Conservation (phyloP, 768 basidiomycete genomes). For the Tephrocybe rancida region DNA sequence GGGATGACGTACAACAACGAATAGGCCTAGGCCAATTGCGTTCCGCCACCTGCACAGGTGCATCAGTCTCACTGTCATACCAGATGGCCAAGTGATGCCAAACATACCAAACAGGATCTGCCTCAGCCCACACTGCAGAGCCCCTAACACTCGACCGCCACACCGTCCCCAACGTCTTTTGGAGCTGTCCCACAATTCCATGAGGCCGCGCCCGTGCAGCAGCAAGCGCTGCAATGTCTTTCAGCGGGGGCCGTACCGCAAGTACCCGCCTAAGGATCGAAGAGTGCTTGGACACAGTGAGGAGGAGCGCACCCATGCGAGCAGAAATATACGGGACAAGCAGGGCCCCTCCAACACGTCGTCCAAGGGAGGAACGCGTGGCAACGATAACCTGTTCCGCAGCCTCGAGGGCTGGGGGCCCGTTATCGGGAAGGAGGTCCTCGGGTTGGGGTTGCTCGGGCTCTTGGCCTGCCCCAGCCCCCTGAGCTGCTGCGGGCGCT, state of each 20-base stretch:
- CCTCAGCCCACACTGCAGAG: constrained; percentile 61
- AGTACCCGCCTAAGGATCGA: constrained; percentile 40
- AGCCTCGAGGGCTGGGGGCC: constrained; percentile 42
- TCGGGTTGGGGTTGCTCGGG: constrained; percentile 9
- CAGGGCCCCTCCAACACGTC: constrained; percentile 70
- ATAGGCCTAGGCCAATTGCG: constrained; percentile 66
- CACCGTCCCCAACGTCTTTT: constrained; percentile 34
- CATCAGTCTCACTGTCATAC: background rate
- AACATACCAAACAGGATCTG: constrained; percentile 73
- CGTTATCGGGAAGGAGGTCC: constrained; percentile 32
- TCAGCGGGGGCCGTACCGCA: constrained; percentile 30
- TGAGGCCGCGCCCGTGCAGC: constrained; percentile 7
- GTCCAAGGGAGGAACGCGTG: constrained; percentile 62
- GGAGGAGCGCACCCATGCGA: constrained; percentile 63
- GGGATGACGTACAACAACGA: constrained; percentile 55
- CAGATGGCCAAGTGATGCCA: background rate
- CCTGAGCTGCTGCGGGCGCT: constrained; percentile 9
- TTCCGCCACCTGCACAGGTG: constrained; percentile 65
- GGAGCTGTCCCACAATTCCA: constrained; percentile 25
- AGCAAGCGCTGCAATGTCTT: constrained; percentile 11
- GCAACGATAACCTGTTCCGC: constrained; percentile 62
- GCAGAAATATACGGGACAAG: constrained; percentile 68
- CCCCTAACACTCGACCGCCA: constrained; percentile 56
- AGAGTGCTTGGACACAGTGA: constrained; percentile 52
- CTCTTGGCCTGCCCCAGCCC: constrained; percentile 27